Conservation (phyloP, 768 basidiomycete species). For the Erythrobasidium yunnanense region DNA sequence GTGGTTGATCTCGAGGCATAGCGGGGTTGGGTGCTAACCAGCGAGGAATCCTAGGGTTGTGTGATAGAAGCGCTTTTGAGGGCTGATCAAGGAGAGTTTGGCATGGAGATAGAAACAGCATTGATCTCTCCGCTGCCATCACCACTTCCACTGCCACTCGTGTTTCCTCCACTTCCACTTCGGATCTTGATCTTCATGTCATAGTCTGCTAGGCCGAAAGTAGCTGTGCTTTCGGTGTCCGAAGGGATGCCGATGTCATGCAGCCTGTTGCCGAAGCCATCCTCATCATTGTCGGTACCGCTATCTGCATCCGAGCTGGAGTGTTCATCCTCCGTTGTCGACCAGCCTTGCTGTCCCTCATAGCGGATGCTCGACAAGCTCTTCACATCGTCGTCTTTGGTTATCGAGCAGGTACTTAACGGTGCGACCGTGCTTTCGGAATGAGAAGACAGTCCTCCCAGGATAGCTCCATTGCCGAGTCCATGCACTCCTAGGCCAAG, state of each 20-base stretch:
- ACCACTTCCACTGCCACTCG: background rate
- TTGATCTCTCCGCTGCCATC: background rate
- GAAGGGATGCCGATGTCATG: no score
- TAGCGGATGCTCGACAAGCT: background rate
- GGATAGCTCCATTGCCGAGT: no score
- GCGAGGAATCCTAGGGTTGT: no score
- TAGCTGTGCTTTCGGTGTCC: background rate
- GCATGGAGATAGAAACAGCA: no score
- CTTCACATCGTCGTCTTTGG: background rate
- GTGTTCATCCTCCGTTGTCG: background rate
- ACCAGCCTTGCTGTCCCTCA: background rate
- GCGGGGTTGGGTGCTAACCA: no score
- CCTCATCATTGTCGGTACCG: background rate
- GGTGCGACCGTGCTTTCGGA: background rate
- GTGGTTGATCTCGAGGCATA: no score
- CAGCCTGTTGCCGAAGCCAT: no score
- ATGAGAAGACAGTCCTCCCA: background rate
- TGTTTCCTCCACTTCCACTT: background rate
- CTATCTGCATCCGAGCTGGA: background rate
- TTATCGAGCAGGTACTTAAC: no score
- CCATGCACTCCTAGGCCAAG: background rate
- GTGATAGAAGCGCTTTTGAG: no score
- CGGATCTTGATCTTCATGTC: background rate
- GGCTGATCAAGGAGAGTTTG: no score
- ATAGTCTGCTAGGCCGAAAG: background rate